These are phyloP conservation scores for Metschnikowia lochheadii DNA, from an alignment of 805 yeast species.

Conservation along the genomic window DNA sequence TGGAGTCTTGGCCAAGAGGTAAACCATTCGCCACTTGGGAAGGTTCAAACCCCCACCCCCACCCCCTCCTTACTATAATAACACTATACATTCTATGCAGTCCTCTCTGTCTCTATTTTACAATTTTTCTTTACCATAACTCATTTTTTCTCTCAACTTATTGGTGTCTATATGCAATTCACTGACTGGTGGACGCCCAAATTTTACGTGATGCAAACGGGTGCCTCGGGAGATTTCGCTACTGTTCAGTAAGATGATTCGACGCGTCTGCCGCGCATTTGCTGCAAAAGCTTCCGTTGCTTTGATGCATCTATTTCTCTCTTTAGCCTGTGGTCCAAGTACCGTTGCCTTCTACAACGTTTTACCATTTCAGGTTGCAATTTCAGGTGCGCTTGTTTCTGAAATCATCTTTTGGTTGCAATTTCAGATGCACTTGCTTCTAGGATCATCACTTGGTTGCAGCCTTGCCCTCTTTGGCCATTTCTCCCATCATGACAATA, in stretches of 20 bases:
- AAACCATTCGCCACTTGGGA: no score
- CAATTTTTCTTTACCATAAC: no score
- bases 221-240: not conserved
- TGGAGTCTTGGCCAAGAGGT: no score
- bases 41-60: no score
- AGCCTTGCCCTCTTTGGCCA: conserved; percentile 17
- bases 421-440: no score
- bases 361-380: not conserved
- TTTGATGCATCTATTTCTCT: not conserved
- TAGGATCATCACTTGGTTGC: not conserved
- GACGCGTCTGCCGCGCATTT: conserved; percentile 1
- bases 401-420: not conserved
- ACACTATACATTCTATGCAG: no score
- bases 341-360: not conserved
- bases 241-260: not conserved
- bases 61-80: no score
- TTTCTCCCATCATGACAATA: conserved; percentile 66
- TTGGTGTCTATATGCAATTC: no score
- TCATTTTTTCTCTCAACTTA: no score
- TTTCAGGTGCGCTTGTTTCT: not conserved
- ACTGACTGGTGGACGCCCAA: no score
- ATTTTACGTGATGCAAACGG: no score
- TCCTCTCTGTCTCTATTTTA: no score
- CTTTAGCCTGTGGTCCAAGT: not conserved
- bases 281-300: not conserved